Conservation (phyloP, 805 yeast species). For the Saturnispora kantuleensis region DNA sequence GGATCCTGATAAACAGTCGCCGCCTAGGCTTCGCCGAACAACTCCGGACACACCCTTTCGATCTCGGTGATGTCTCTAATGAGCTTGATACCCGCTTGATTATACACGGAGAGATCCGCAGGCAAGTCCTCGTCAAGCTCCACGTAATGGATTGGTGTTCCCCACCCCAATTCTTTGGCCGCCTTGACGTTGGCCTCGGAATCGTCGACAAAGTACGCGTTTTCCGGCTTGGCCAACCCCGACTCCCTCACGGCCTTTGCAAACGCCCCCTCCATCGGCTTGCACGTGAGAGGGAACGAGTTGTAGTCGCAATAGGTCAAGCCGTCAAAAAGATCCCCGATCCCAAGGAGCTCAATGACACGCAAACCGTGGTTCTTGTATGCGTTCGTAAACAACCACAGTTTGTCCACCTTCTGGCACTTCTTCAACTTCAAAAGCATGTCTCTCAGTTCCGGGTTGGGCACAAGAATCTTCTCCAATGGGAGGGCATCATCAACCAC, state of each 20-base stretch:
- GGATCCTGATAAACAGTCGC: no score
- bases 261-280: constrained; percentile 74
- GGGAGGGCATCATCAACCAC: constrained; percentile 92
- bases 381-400: constrained; percentile 95
- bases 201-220: constrained; percentile 79
- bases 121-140: constrained; percentile 54
- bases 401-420: constrained; percentile 46
- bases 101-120: constrained; percentile 26
- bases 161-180: constrained; percentile 65
- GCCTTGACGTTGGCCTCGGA: constrained; percentile 70
- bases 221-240: constrained; percentile 37
- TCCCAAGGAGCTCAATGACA: constrained; percentile 67
- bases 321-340: constrained; percentile 93
- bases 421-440: constrained; percentile 38
- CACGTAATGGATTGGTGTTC: constrained; percentile 59
- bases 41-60: constrained; percentile 39
- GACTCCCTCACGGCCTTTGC: constrained; percentile 56
- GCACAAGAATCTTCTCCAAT: constrained; percentile 63
- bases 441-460: constrained; percentile 44
- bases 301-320: constrained; percentile 86
- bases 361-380: constrained; percentile 83
- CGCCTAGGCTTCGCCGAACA: constrained; percentile 24
- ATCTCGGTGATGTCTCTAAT: constrained; percentile 51
- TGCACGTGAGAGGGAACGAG: constrained; percentile 62
- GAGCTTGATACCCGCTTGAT: constrained; percentile 34